Percentiles rank a stretch among this genome's conserved stretches.
Evolutionary conservation across 805 yeast genomes (phyloP).

Genomic region (Kodamaea neixiangensis): DNA sequence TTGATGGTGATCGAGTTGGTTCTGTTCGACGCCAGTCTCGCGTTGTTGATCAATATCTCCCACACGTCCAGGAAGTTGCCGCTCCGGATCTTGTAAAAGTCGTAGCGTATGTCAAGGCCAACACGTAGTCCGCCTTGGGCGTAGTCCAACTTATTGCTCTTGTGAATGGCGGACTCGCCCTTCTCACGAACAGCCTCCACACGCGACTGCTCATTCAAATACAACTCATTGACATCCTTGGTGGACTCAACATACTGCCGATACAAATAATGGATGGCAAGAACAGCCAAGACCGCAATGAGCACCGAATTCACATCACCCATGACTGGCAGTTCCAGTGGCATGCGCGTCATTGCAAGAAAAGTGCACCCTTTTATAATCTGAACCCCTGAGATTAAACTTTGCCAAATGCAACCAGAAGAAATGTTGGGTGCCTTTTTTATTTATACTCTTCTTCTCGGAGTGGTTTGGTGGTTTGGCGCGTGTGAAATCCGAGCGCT

Average conservation of each 20-base stretch:
- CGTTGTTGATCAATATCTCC: conserved; percentile 44
- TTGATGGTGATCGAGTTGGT: conserved; percentile 24
- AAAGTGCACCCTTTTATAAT: too few species aligned
- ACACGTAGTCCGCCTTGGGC: conserved; percentile 62
- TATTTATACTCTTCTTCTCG: neutral
- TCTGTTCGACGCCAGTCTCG: conserved; percentile 17
- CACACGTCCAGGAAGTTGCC: conserved; percentile 78
- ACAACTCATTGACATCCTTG: conserved; percentile 59
- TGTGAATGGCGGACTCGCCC: conserved; percentile 73
- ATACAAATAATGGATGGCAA: conserved; percentile 22
- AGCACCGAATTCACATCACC: conserved; percentile 10
- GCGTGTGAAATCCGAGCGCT: neutral
- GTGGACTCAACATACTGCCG: conserved; percentile 32
- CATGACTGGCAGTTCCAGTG: neutral
- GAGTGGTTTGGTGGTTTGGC: neutral
- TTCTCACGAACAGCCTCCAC: conserved; percentile 62
- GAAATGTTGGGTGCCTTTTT: conserved; percentile 6
- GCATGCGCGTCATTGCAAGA: neutral
- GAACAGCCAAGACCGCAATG: conserved; percentile 21
- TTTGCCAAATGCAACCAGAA: neutral
- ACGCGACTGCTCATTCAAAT: conserved; percentile 64
- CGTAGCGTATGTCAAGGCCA: conserved; percentile 64
- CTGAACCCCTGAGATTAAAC: conserved; percentile 1
- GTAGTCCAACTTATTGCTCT: conserved; percentile 73
- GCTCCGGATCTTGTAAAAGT: conserved; percentile 65